Evolutionary conservation across 768 basidiomycete species (phyloP).

Genomic region (Tulasnella sp.): DNA sequence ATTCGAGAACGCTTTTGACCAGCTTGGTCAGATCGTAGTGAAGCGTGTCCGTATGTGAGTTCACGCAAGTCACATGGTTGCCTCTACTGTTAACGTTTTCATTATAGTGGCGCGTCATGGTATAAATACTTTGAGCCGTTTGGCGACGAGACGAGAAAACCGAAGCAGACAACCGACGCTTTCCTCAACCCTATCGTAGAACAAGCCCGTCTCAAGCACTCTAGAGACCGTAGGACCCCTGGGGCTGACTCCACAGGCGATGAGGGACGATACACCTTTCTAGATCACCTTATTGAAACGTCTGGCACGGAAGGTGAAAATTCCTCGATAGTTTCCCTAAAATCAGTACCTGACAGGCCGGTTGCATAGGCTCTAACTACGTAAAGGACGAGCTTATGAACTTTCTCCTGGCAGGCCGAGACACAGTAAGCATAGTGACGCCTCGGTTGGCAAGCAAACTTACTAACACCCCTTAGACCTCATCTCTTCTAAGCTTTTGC

Average conservation of each 20-base stretch:
- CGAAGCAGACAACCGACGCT: constrained; percentile 29
- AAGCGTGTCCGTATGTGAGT: constrained; percentile 25
- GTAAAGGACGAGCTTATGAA: constrained; percentile 12
- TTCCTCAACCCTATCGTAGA: constrained; percentile 53
- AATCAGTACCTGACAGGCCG: neutral
- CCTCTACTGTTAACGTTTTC: neutral
- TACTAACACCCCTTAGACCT: constrained; percentile 8
- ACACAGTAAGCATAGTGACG: neutral
- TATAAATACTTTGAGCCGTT: constrained; percentile 32
- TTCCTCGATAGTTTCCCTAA: neutral
- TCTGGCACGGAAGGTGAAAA: neutral
- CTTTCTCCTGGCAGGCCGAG: constrained; percentile 11
- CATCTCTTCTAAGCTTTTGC: constrained; percentile 14
- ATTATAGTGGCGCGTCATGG: constrained; percentile 30
- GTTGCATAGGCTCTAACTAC: neutral
- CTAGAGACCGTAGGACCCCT: constrained; percentile 21
- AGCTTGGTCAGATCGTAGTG: constrained; percentile 29
- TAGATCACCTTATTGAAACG: neutral
- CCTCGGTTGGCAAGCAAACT: neutral
- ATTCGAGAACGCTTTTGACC: constrained; percentile 36
- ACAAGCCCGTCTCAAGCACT: constrained; percentile 33
- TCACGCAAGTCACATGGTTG: neutral
- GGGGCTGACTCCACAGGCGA: neutral
- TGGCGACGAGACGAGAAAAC: constrained; percentile 29
- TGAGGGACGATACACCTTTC: neutral